These are phyloP conservation scores for Erythrophleum fordii DNA, from an alignment of 306 rosid genomes.

Conservation along the genomic window DNA sequence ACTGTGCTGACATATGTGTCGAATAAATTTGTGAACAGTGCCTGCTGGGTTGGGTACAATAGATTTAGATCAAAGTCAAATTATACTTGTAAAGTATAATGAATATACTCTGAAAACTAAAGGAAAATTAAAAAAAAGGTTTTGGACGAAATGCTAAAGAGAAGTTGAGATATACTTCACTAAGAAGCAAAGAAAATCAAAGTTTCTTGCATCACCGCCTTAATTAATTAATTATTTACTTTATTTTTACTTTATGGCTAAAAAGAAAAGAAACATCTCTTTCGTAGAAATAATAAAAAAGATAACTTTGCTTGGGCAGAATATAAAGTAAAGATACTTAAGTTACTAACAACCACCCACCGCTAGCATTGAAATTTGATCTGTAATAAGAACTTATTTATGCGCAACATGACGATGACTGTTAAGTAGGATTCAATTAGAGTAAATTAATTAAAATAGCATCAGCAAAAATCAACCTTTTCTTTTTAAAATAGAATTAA, in stretches of 20 bases:
- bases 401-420: background rate
- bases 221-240: background rate
- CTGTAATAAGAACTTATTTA: background rate
- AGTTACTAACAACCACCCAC: background rate
- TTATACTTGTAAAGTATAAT: too few relatives aligned
- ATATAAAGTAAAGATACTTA: background rate
- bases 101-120: too few relatives aligned
- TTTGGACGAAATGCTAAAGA: background rate
- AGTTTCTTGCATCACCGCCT: slow-evolving; percentile 5
- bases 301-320: background rate
- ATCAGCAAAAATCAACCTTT: background rate
- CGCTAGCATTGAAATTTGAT: background rate
- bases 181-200: background rate
- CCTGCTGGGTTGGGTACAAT: too few relatives aligned
- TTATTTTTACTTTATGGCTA: background rate
- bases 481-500: too few relatives aligned
- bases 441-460: too few relatives aligned
- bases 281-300: background rate
- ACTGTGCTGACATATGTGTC: too few relatives aligned
- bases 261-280: background rate
- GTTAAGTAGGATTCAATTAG: background rate
- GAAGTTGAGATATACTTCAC: background rate
- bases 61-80: too few relatives aligned
- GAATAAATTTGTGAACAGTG: too few relatives aligned
- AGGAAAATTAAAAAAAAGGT: background rate